phyloP scores from a whole-genome alignment of 495 filamentous ascomycete species.

The Xylaria scruposa region DNA sequence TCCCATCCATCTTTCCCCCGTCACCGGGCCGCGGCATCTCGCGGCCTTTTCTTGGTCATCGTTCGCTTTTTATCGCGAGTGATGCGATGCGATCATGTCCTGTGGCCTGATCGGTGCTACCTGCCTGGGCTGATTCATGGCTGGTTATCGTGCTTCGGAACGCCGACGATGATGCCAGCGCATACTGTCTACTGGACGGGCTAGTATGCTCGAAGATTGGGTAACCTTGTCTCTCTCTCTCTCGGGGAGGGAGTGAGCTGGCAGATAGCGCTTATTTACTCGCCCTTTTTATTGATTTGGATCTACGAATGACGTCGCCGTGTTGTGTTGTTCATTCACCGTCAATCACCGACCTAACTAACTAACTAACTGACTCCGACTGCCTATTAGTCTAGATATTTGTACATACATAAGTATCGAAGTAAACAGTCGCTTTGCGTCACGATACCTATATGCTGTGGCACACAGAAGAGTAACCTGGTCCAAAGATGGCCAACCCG shows the following conservation, averaged over 20 bases:
- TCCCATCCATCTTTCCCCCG: neutral
- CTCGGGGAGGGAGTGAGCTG: neutral
- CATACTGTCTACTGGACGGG: neutral
- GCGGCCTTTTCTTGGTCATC: neutral
- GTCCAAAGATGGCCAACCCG: neutral
- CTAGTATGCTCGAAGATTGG: neutral
- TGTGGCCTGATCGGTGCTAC: conserved; percentile 8
- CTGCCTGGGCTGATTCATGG: neutral
- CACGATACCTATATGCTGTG: neutral
- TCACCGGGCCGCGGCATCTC: conserved; percentile 11
- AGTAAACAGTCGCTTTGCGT: neutral
- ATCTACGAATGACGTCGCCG: conserved; percentile 8
- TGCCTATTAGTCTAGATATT: neutral
- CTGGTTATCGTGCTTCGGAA: neutral
- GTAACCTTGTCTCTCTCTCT: too few relatives aligned
- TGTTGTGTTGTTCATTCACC: neutral
- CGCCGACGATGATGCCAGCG: neutral
- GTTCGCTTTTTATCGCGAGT: conserved; percentile 6
- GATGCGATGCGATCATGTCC: conserved; percentile 7
- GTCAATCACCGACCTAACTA: neutral
- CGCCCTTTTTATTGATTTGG: neutral
- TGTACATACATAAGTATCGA: neutral
- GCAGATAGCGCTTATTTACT: neutral
- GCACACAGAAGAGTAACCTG: too few relatives aligned
- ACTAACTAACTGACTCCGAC: too few relatives aligned